Percentiles rank a stretch among this genome's conserved stretches.
Evolutionary conservation across 768 basidiomycete species (phyloP).

Genomic region (Suillus weaverae): DNA sequence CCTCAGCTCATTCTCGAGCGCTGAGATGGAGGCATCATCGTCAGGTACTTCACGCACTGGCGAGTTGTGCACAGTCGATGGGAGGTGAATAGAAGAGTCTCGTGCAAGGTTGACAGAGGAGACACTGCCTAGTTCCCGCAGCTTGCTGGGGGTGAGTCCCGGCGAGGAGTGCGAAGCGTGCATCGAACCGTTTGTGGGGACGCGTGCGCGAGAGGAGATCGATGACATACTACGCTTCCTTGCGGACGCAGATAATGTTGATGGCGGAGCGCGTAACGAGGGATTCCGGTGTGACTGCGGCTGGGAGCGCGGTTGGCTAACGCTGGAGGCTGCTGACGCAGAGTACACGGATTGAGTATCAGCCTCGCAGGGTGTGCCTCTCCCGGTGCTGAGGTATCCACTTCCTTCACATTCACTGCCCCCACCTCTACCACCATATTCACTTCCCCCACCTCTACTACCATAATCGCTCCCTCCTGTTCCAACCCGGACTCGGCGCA

Average conservation of each 20-base stretch:
- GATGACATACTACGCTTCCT: conserved; percentile 67
- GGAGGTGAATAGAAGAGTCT: conserved; percentile 27
- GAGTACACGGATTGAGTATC: conserved; percentile 57
- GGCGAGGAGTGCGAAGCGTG: conserved; percentile 37
- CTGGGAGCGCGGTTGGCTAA: conserved; percentile 47
- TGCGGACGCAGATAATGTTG: conserved; percentile 33
- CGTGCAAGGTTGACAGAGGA: conserved; percentile 54
- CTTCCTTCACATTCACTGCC: conserved; percentile 26
- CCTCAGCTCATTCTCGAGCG: conserved; percentile 57
- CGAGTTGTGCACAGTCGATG: conserved; percentile 50
- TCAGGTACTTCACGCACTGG: conserved; percentile 16
- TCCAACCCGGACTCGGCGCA: conserved; percentile 22
- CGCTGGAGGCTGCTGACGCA: conserved; percentile 48
- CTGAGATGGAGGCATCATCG: conserved; percentile 38
- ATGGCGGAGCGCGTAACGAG: conserved; percentile 33
- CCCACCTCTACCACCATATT: conserved; percentile 22
- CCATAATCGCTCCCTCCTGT: conserved; percentile 28
- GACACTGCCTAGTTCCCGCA: conserved; percentile 38
- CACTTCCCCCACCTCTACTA: conserved; percentile 13
- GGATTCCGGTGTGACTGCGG: conserved; percentile 33
- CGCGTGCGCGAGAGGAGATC: conserved; percentile 47
- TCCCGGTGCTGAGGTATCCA: conserved; percentile 21
- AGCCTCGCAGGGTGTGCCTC: conserved; percentile 39
- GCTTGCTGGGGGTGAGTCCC: conserved; percentile 28
- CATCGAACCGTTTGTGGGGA: conserved; percentile 13